A percentile compares a stretch with the other conserved stretches of the same genome.
Conservation (phyloP, 2,329 filamentous ascomycete species). For the Nemania abortiva region DNA sequence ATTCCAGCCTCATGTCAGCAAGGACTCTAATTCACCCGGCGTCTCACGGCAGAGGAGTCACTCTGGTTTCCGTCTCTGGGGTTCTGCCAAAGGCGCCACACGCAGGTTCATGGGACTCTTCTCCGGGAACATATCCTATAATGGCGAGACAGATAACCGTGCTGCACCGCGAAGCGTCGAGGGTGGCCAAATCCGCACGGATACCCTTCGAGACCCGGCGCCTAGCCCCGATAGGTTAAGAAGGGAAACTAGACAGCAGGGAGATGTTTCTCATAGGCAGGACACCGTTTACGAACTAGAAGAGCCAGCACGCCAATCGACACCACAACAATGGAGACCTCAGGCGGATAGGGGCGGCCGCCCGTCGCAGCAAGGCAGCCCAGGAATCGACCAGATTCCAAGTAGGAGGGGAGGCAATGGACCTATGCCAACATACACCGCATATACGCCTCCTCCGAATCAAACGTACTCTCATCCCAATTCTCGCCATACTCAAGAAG, state of each 20-base stretch:
- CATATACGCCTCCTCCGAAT: background rate
- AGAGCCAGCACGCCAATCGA: background rate
- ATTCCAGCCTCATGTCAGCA: constrained; percentile 19
- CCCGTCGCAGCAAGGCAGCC: background rate
- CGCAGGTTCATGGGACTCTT: background rate
- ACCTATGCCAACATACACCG: background rate
- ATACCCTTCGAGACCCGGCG: constrained; percentile 22
- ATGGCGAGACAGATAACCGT: background rate
- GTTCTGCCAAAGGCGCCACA: background rate
- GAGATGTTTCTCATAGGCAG: background rate
- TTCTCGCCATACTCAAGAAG: background rate
- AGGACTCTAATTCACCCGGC: background rate
- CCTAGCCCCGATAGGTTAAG: constrained; percentile 21
- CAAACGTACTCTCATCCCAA: background rate
- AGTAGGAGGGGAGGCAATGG: background rate
- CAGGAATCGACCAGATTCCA: background rate
- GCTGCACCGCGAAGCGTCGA: background rate
- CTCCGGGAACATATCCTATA: background rate
- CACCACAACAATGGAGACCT: background rate
- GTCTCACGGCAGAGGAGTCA: background rate
- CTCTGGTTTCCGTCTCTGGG: background rate
- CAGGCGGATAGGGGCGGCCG: background rate
- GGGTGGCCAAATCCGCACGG: background rate
- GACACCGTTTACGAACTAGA: background rate
- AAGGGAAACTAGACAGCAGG: background rate